A percentile compares a stretch with the other conserved stretches of the same genome.
phyloP scores from a whole-genome alignment of 345 rosid genomes.

The Populus alba region DNA sequence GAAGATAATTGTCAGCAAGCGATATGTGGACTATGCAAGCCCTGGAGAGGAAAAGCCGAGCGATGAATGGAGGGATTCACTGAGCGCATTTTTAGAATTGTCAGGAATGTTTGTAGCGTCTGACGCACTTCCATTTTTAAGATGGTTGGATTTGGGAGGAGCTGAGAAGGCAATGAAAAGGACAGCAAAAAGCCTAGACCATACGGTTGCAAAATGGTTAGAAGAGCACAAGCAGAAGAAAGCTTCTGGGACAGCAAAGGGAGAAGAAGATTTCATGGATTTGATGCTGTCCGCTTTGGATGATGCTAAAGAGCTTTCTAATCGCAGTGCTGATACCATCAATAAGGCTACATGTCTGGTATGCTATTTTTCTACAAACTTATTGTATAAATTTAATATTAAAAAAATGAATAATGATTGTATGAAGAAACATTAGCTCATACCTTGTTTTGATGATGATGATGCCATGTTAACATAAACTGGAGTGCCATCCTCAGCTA shows the following conservation, averaged over 20 bases:
- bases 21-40: not conserved
- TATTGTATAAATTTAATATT: too few relatives aligned
- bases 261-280: conserved; percentile 40
- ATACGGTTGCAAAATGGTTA: not conserved
- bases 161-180: conserved; percentile 31
- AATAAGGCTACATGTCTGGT: conserved; percentile 39
- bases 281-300: conserved; percentile 27
- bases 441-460: too few relatives aligned
- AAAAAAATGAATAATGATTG: too few relatives aligned
- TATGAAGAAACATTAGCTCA: too few relatives aligned
- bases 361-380: not conserved
- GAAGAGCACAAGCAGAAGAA: conserved; percentile 6
- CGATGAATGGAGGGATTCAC: not conserved
- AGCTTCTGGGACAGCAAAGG: not conserved
- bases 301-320: not conserved
- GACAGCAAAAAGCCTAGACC: conserved; percentile 24
- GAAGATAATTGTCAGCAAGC: conserved; percentile 5
- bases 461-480: too few relatives aligned
- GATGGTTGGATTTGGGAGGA: conserved; percentile 40
- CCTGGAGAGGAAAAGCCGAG: too few relatives aligned
- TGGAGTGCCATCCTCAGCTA: too few relatives aligned
- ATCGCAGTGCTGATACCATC: conserved; percentile 23
- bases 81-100: conserved; percentile 6
- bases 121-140: conserved; percentile 31
- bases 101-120: conserved; percentile 25